Base-by-base conservation (phyloP, 73 alveolate species). In the Symbiodinium pilosum region DNA sequence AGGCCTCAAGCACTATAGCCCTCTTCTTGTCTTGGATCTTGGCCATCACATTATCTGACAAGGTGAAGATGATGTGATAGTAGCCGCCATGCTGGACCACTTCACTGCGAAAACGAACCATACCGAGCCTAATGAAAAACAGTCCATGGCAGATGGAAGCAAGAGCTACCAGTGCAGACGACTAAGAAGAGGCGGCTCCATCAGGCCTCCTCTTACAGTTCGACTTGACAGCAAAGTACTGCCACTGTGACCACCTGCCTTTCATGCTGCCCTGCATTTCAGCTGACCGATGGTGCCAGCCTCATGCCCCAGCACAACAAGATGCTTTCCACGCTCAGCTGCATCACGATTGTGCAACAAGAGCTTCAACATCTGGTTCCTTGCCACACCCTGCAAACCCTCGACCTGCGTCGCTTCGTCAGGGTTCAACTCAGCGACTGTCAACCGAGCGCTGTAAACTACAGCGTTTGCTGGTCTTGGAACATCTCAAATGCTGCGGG, bases 51-150 rank as follows among this genome's bases (percentile, higher is more conserved):
- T 54, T 4, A 6, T 4, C 73, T 54, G 73, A 24, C 73, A 54
- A 30, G 73, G 73, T 54, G 73, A 0, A 54, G 32, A 2, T 0
- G 34, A 54, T 1, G 73, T 54, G 73, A 18, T 54, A 54, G 73
- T n/a, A 54, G 73, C 73, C 73, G 26, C 73, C 73, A 54, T 54
- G 73, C 73, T 54, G 73, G 73, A 54, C 73, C 73, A 30, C 73
- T 54, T 18, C 73, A 54, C 73, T 0, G 0, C 2, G 26, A 16
- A 8, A 1, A 16, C 28, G 32, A 54, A 54, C 34, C 28, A 16
- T n/a, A 16, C 12, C 20, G n/a, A 1, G 71, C 71, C 4, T 14
- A 5, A 54, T 6, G 24, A 54, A 9, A 26, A 6, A 30, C 24
- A 47, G 26, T 24, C 0, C 73, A 54, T 54, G 73, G 32, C 73